Conservation (phyloP, 208 protist genomes). For the Crithidia thermophila region DNA sequence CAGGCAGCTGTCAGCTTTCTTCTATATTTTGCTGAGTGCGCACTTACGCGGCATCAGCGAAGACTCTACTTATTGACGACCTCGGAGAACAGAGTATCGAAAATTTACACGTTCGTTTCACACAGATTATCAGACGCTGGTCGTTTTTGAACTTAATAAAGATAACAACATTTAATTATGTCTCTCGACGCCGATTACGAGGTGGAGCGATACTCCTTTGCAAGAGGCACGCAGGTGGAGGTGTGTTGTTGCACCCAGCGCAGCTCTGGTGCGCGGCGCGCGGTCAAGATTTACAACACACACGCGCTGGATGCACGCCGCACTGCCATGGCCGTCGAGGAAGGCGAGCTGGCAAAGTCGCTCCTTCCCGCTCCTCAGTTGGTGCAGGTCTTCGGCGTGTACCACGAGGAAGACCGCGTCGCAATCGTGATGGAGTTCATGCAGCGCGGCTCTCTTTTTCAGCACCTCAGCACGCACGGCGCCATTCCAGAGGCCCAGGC, state of each 20-base stretch:
- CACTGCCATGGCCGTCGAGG: slow-evolving; percentile 46
- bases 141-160: neutral
- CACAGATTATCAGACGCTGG: neutral
- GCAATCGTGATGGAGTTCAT: slow-evolving; percentile 98
- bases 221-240: slow-evolving; percentile 27
- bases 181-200: slow-evolving; percentile 59
- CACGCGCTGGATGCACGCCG: slow-evolving; percentile 39
- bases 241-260: slow-evolving; percentile 62
- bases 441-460: slow-evolving; percentile 96
- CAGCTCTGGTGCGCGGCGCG: slow-evolving; percentile 41
- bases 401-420: slow-evolving; percentile 66
- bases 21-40: too few species aligned
- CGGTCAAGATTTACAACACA: slow-evolving; percentile 74
- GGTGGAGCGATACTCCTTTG: slow-evolving; percentile 48
- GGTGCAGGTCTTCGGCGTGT: slow-evolving; percentile 92
- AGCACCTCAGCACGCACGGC: slow-evolving; percentile 90
- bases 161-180: slow-evolving; percentile 24
- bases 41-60: too few species aligned
- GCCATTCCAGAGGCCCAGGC: slow-evolving; percentile 94
- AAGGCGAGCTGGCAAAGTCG: slow-evolving; percentile 48
- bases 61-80: too few species aligned
- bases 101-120: too few species aligned
- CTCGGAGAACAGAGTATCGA: too few species aligned
- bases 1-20: too few species aligned
- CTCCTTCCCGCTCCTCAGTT: slow-evolving; percentile 53